A percentile compares a stretch with the other conserved stretches of the same genome.
phyloP scores from a whole-genome alignment of 345 rosid genomes.

The Passiflora organensis region DNA sequence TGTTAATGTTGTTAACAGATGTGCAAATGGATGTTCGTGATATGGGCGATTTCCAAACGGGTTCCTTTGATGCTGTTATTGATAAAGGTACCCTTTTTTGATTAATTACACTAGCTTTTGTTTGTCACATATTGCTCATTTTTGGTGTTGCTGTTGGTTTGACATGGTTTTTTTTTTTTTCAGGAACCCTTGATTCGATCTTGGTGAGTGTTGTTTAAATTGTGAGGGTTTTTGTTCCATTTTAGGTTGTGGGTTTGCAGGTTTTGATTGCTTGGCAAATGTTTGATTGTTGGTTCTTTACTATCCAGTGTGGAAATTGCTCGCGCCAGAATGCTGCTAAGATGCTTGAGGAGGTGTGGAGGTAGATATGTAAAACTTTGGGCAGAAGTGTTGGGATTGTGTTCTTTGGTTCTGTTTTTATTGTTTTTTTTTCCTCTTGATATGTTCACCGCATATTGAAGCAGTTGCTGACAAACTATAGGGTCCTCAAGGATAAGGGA shows the following conservation, averaged over 20 bases:
- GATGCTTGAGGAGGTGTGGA: constrained; percentile 80
- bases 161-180: constrained; percentile 8
- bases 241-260: not conserved
- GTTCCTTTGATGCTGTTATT: constrained; percentile 66
- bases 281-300: constrained; percentile 1
- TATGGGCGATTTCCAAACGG: constrained; percentile 55
- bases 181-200: constrained; percentile 91
- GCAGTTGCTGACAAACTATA: constrained; percentile 86
- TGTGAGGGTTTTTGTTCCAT: constrained; percentile 1
- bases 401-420: constrained; percentile 14
- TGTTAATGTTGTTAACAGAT: constrained; percentile 32
- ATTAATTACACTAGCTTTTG: too few species aligned
- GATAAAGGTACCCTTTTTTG: constrained; percentile 58
- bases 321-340: constrained; percentile 57
- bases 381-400: not conserved
- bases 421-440: constrained; percentile 57
- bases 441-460: constrained; percentile 72
- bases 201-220: constrained; percentile 49
- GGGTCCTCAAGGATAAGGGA: constrained; percentile 96
- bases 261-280: constrained; percentile 4
- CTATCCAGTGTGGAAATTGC: constrained; percentile 63
- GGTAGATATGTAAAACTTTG: constrained; percentile 41
- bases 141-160: constrained; percentile 12
- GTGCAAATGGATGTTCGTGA: constrained; percentile 72
- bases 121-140: not conserved